phyloP scores from a whole-genome alignment of 371 early-diverging fungal species.

The Apophysomyces ossiformis region DNA sequence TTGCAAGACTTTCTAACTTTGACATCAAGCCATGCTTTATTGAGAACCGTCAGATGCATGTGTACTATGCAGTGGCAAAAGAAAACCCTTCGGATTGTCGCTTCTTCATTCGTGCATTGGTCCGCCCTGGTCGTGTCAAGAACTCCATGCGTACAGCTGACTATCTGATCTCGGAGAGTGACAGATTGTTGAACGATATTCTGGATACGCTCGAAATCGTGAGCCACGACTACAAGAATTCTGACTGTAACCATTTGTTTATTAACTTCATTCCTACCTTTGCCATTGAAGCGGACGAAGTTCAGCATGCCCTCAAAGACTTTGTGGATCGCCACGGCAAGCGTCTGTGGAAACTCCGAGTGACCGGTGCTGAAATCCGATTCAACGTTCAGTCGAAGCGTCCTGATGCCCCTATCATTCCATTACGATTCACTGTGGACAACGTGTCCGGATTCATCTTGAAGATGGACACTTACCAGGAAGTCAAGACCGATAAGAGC shows the following conservation, averaged over 20 bases:
- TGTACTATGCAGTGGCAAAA: constrained; percentile 95
- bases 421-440: constrained; percentile 91
- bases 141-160: constrained; percentile 86
- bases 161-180: constrained; percentile 92
- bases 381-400: constrained; percentile 83
- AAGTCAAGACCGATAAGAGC: constrained; percentile 76
- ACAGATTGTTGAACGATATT: constrained; percentile 90
- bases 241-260: constrained; percentile 97
- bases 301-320: constrained; percentile 84
- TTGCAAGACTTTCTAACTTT: constrained; percentile 92
- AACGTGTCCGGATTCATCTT: constrained; percentile 92
- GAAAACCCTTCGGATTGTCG: constrained; percentile 93
- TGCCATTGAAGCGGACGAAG: constrained; percentile 83
- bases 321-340: constrained; percentile 94
- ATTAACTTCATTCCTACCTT: constrained; percentile 97
- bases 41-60: constrained; percentile 92
- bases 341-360: constrained; percentile 93
- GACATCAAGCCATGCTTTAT: constrained; percentile 93
- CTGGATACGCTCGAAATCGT: constrained; percentile 95
- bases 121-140: constrained; percentile 88
- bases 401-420: constrained; percentile 69
- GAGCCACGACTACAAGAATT: constrained; percentile 85
- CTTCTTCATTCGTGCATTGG: constrained; percentile 97
- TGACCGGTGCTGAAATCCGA: constrained; percentile 94
- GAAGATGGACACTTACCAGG: constrained; percentile 91